Evolutionary conservation across 2,329 filamentous ascomycete species (phyloP), one percentile per base, ranked within the genome.

Genomic region (Ceratocystis eucalypticola): DNA sequence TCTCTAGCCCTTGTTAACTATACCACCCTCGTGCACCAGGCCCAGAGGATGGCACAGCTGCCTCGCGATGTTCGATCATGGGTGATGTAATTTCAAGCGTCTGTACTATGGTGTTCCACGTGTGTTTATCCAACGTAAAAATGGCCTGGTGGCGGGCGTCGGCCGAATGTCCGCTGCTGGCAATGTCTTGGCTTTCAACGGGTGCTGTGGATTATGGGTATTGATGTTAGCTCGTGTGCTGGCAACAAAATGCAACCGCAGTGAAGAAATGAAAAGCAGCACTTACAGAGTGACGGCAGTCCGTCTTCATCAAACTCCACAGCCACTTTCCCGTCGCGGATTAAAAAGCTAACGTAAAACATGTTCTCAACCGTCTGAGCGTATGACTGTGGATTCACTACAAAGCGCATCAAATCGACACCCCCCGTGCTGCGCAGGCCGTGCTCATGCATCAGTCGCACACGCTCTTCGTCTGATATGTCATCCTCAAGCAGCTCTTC

Each of bases 361-460:
- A 99, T 80, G 71, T 99, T 99, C 74, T 99, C 94, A 5, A 99
- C 86, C 0, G 91, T 96, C 75, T 99, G 94, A 0, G 90, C 90
- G 72, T 97, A 99, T 0, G 91, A 96, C 48, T 79, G 79, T 0
- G 94, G 94, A 71, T 99, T 96, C 69, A 97, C 83, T 50, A 91
- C 89, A 71, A 96, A 97, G 64, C 88, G 85, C 74, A 96, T 88
- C 12, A 96, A 76, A 62, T 89, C 85, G 2, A 96, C 83, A 17
- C 89, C 89, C 1, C 86, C 86, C 1, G 85, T 85, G 20, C 81
- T 79, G 12, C 85, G 82, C 15, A 96, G 77, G 1, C 86, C 83
- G 71, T 88, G 77, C 65, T 83, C 79, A 46, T 84, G 81, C 80
- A 91, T 86, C 6, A 89, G 76, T 8, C 74, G 77, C 6, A 74